Evolutionary conservation across 78 protist species (phyloP), one percentile per base, ranked within the genome.

Genomic region (Dictyostelium capitatum): DNA sequence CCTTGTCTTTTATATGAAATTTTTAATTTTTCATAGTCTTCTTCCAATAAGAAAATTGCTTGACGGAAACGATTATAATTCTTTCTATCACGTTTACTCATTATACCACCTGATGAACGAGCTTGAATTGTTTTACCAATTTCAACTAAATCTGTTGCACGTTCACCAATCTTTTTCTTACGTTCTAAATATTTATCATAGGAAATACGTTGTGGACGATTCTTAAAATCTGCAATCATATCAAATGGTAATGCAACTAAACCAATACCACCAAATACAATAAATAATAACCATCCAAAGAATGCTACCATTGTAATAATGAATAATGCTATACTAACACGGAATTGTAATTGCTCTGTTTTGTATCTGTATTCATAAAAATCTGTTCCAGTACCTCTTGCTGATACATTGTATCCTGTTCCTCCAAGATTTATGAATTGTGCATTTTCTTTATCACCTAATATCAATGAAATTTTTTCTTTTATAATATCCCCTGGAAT

Each of bases 221-320:
- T 70, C 53, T 48, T 69, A 53, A 54, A 98, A 37, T 65, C 97
- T 23, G 59, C 19, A 70, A 97, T 70, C 80, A 97, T 80, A 80
- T 95, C 98, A 28, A 96, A 37, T 59, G 99, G 99, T 15, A 97
- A 59, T 4, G 98, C 96, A 0, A 80, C 83, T 37, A 98, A 10
- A 69, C 99, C 99, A 62, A 97, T 84, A 23, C 98, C 97, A 17
- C 97, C 98, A 41, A 96, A 98, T n/a, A 98, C 19, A 32, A 74
- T n/a, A 53, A 98, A 84, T 65, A 96, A 64, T 48, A 97, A 41
- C 90, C 89, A 95, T 19, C 99, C 99, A 62, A 93, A 19, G 81
- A 89, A 25, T 46, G 96, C 69, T 15, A 97, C 62, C 79, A 95
- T 53, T 12, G 97, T 97, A n/a, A 95, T 77, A 57, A 92, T 57